These are phyloP conservation scores for Colletotrichum liriopes DNA, from an alignment of 2,329 filamentous ascomycete species.

Conservation along the genomic window DNA sequence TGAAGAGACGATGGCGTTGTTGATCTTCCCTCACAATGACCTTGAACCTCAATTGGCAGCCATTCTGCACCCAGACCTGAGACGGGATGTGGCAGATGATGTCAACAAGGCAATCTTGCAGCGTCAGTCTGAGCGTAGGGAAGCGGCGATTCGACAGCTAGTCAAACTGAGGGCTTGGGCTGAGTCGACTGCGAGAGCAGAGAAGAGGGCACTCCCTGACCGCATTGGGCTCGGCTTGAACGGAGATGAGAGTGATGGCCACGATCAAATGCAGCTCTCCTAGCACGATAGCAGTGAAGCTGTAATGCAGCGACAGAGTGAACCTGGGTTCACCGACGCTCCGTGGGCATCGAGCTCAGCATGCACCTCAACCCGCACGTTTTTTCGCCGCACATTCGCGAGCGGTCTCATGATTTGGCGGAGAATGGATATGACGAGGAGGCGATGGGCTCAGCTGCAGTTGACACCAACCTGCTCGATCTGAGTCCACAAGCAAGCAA, in stretches of 20 bases:
- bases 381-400: no score
- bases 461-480: no score
- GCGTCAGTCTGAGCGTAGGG: slow-evolving; percentile 79
- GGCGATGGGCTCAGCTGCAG: no score
- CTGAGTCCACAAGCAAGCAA: background rate
- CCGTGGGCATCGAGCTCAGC: background rate
- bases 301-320: background rate
- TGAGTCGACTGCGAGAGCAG: slow-evolving; percentile 73
- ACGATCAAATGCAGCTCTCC: slow-evolving; percentile 42
- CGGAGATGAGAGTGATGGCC: slow-evolving; percentile 46
- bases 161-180: slow-evolving; percentile 90
- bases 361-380: background rate
- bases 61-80: slow-evolving; percentile 84
- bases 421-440: no score
- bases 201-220: slow-evolving; percentile 59
- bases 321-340: background rate
- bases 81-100: slow-evolving; percentile 85
- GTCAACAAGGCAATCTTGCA: slow-evolving; percentile 92
- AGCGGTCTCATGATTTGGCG: no score
- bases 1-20: slow-evolving; percentile 91
- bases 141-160: slow-evolving; percentile 86
- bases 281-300: slow-evolving; percentile 22
- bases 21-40: slow-evolving; percentile 89
- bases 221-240: slow-evolving; percentile 58
- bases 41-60: slow-evolving; percentile 82